These are phyloP conservation scores for Eucalyptus tenuipes DNA, from an alignment of 345 rosid genomes.

Conservation along the genomic window DNA sequence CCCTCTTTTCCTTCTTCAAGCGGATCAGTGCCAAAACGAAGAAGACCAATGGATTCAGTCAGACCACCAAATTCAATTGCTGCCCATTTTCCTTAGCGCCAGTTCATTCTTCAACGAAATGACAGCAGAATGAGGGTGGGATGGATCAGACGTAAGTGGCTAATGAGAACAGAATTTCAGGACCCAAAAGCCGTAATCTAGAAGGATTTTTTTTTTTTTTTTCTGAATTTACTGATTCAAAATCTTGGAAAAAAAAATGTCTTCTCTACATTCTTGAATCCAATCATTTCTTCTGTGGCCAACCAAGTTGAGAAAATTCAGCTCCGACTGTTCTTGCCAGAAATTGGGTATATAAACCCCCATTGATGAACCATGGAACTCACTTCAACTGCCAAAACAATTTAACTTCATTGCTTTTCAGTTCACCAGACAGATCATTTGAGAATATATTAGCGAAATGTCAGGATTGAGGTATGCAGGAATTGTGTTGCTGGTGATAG, in stretches of 20 bases:
- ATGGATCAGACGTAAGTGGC: background rate
- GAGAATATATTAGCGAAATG: background rate
- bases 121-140: background rate
- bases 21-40: background rate
- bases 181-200: background rate
- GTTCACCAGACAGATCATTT: background rate
- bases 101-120: background rate
- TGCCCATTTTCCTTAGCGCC: background rate
- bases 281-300: background rate
- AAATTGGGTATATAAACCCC: background rate
- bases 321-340: background rate
- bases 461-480: background rate
- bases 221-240: background rate
- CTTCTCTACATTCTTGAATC: background rate
- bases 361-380: background rate
- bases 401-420: background rate
- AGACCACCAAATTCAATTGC: background rate
- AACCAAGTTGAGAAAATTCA: background rate
- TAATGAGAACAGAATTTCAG: background rate
- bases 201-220: background rate
- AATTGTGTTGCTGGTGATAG: background rate
- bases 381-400: background rate
- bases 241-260: background rate
- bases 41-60: background rate
- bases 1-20: background rate